Percentiles rank a stretch among this genome's conserved stretches.
These are phyloP conservation scores for Fusarium sp. DNA, from an alignment of 2,329 filamentous ascomycete genomes.

Conservation along the genomic window DNA sequence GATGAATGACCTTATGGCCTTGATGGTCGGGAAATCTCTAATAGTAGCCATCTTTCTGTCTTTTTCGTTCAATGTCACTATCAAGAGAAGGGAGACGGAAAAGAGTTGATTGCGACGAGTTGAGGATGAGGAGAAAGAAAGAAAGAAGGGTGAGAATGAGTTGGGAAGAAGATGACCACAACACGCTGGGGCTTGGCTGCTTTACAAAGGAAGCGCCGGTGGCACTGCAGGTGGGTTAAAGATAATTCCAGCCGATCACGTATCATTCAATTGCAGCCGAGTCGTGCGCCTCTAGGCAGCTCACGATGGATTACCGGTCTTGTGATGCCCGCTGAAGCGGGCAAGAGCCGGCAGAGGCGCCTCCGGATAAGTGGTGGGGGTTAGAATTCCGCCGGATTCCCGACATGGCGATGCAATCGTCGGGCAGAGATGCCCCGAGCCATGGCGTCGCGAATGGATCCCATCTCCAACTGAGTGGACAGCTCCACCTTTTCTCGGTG, in stretches of 20 bases:
- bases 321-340: conserved; percentile 21
- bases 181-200: conserved; percentile 25
- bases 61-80: neutral
- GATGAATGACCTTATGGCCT: conserved; percentile 75
- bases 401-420: conserved; percentile 24
- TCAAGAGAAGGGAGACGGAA: neutral
- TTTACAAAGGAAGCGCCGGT: conserved; percentile 32
- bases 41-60: conserved; percentile 55
- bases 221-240: conserved; percentile 26
- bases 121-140: neutral
- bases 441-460: conserved; percentile 30
- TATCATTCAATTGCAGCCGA: conserved; percentile 16
- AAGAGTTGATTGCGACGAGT: neutral
- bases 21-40: conserved; percentile 74
- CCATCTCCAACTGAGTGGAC: conserved; percentile 21
- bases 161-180: conserved; percentile 4
- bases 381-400: conserved; percentile 23
- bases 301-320: conserved; percentile 14
- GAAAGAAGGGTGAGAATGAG: neutral
- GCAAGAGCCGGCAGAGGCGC: conserved; percentile 21
- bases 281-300: neutral
- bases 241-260: conserved; percentile 19
- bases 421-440: conserved; percentile 35
- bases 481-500: conserved; percentile 37
- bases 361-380: conserved; percentile 13